A percentile compares a stretch with the other conserved stretches of the same genome.
Evolutionary conservation across 257 asterid genomes (phyloP).

Genomic region (Orobanche coerulescens): DNA sequence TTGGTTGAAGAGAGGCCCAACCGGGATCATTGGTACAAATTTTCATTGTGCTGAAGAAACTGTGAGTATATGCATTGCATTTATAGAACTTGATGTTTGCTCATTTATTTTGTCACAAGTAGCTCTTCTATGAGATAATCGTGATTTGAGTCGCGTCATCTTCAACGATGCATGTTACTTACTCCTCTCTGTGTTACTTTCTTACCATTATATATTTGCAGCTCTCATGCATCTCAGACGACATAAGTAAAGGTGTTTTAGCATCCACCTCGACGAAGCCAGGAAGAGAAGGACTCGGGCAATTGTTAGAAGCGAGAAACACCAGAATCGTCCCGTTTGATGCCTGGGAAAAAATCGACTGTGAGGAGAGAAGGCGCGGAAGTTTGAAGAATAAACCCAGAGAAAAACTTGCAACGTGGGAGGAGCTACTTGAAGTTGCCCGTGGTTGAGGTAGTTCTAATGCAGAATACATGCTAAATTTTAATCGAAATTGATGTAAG

Average conservation of each 20-base stretch:
- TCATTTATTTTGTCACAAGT: too few species aligned
- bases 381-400: constrained; percentile 48
- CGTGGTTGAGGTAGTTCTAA: too few species aligned
- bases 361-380: constrained; percentile 58
- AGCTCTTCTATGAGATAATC: too few species aligned
- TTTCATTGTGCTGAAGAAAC: constrained; percentile 79
- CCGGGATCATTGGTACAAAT: constrained; percentile 74
- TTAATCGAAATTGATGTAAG: too few species aligned
- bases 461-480: too few species aligned
- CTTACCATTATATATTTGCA: constrained; percentile 32
- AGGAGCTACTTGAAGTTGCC: constrained; percentile 52
- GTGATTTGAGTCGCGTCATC: too few species aligned
- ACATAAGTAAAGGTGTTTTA: constrained; percentile 42
- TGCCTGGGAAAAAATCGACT: constrained; percentile 61
- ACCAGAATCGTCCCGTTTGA: constrained; percentile 41
- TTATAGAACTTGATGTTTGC: too few species aligned
- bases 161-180: too few species aligned
- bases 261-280: constrained; percentile 40
- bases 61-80: too few species aligned
- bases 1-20: too few species aligned
- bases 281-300: constrained; percentile 58
- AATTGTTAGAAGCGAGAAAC: constrained; percentile 45
- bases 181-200: too few species aligned
- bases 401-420: constrained; percentile 66
- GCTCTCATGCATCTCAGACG: constrained; percentile 67